Evolutionary conservation across 257 asterid genomes (phyloP), one percentile per base, ranked within the genome.

Genomic region (Verbascum thapsus): DNA sequence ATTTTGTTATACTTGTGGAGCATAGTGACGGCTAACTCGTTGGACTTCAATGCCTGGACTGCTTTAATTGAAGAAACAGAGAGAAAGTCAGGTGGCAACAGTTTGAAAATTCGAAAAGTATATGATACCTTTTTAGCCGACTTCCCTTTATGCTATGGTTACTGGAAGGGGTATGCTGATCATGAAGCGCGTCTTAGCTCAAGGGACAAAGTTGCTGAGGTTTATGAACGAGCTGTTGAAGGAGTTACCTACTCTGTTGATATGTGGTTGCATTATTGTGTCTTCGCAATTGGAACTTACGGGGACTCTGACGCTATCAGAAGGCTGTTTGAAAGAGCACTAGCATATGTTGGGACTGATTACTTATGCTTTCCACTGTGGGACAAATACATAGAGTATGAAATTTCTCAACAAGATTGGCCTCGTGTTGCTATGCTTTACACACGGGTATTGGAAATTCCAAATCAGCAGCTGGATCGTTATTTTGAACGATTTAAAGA

Each of bases 81-180:
- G n/a, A n/a, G n/a, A n/a, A n/a, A n/a, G n/a, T n/a, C n/a, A n/a
- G n/a, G n/a, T n/a, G 95, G 89, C 5, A 76, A 85, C 72, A 80
- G 87, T 66, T 62, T 76, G 80, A 94, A 90, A 75, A 84, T 90
- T 48, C 85, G 77, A 34, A 94, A 83, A 80, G 96, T 84, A 26
- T 94, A 94, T 76, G 99, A 94, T 83, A 72, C 94, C 8, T 94
- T 94, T 75, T 76, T 94, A 58, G 90, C 85, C 23, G 99, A 94
- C 72, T 94, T 94, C 76, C 99, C 99, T 52, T 64, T 94, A 45
- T 94, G 99, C 71, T 94, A 94, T 66, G 99, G 99, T 62, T 94
- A 94, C 80, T 94, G 99, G 99, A 94, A 94, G 85, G 90, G 90
- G 74, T 94, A 87, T 72, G 97, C 99, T 50, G 99, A 94, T 77